Evolutionary conservation across 805 yeast species (phyloP).

Genomic region (Lipomyces lipofer): DNA sequence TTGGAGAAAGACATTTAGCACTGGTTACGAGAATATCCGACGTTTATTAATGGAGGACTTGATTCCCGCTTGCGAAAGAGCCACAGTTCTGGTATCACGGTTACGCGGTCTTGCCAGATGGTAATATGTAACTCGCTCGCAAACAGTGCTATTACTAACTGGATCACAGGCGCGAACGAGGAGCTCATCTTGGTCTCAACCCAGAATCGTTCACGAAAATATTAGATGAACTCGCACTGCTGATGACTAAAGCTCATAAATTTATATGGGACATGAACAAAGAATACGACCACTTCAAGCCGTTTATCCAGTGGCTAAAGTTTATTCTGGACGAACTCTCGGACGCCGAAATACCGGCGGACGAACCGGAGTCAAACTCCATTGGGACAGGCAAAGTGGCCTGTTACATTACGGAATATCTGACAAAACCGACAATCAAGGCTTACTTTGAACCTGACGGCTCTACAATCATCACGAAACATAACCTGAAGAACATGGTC

Average conservation of each 20-base stretch:
- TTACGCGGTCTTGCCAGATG: slow-evolving; percentile 33
- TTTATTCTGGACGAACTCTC: slow-evolving; percentile 13
- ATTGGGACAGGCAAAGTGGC: slow-evolving; percentile 24
- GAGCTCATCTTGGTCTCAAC: slow-evolving; percentile 28
- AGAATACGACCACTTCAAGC: slow-evolving; percentile 20
- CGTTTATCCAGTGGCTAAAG: slow-evolving; percentile 29
- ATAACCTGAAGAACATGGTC: slow-evolving; percentile 6
- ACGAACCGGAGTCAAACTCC: slow-evolving; percentile 5
- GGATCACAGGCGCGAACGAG: slow-evolving; percentile 31
- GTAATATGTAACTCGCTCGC: too few relatives aligned
- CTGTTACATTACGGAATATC: slow-evolving; percentile 12
- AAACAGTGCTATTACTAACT: too few relatives aligned
- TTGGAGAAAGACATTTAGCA: slow-evolving; percentile 24
- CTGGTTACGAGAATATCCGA: slow-evolving; percentile 24
- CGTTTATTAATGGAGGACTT: slow-evolving; percentile 20
- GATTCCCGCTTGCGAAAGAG: slow-evolving; percentile 33
- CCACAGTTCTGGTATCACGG: slow-evolving; percentile 23
- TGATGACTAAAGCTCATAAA: slow-evolving; percentile 13
- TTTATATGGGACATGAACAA: slow-evolving; percentile 23
- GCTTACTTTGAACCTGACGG: slow-evolving; percentile 4
- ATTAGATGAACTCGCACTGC: slow-evolving; percentile 10
- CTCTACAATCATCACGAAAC: not conserved
- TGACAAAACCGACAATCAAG: slow-evolving; percentile 5
- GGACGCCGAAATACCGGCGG: slow-evolving; percentile 4
- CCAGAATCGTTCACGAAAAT: slow-evolving; percentile 17